Conservation (phyloP, 305 asterid species). For the Fraxinus sp. region DNA sequence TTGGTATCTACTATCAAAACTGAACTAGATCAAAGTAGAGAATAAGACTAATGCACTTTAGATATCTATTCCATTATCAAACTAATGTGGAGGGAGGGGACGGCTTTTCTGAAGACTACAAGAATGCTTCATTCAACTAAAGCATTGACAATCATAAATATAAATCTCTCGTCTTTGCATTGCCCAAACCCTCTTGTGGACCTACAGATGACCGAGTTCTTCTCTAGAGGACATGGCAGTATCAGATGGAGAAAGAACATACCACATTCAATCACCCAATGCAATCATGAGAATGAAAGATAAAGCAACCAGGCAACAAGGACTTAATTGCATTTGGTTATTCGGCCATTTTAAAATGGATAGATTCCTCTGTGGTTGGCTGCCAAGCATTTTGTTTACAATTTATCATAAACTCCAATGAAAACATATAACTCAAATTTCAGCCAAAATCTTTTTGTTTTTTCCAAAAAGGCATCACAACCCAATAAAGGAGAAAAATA, state of each 20-base stretch:
- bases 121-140: not conserved
- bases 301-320: not conserved
- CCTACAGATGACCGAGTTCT: not conserved
- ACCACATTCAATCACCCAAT: not conserved
- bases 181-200: not conserved
- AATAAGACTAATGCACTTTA: not conserved
- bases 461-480: slow-evolving; percentile 12
- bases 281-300: not conserved
- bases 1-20: not conserved
- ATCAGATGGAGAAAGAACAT: not conserved
- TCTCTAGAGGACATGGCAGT: not conserved
- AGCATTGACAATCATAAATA: not conserved
- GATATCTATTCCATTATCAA: not conserved
- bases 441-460: not conserved
- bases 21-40: not conserved
- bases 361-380: not conserved
- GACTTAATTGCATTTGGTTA: not conserved
- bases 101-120: not conserved
- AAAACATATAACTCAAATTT: slow-evolving; percentile 8
- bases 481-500: not conserved
- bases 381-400: not conserved
- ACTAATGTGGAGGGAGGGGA: not conserved
- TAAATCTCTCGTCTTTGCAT: not conserved
- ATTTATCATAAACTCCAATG: not conserved
- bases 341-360: not conserved